These are phyloP conservation scores for Phytophthora litchii DNA, from an alignment of 352 stramenopile species.

Conservation along the genomic window DNA sequence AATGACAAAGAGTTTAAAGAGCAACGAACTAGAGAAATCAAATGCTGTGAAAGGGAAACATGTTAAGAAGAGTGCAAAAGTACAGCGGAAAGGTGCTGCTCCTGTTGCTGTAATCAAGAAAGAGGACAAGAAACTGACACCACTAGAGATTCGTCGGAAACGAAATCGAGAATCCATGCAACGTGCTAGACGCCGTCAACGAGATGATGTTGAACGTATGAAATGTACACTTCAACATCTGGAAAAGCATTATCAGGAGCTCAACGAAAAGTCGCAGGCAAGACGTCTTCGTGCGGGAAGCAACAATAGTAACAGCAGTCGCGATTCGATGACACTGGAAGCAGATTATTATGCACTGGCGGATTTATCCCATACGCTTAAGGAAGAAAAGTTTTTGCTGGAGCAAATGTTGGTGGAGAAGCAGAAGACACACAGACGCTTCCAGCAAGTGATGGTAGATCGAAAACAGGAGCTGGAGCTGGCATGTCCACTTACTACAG, in stretches of 20 bases:
- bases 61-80: conserved; percentile 9
- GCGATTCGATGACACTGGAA: conserved; percentile 31
- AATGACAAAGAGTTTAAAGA: conserved; percentile 1
- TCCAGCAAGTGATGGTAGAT: conserved; percentile 61
- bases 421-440: conserved; percentile 45
- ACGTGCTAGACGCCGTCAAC: conserved; percentile 46
- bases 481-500: conserved; percentile 37
- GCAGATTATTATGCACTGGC: conserved; percentile 59
- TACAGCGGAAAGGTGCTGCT: conserved; percentile 14
- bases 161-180: conserved; percentile 67
- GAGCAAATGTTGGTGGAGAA: conserved; percentile 60
- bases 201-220: conserved; percentile 58
- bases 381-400: conserved; percentile 66
- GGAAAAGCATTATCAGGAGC: conserved; percentile 47
- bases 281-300: conserved; percentile 24
- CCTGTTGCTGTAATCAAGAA: conserved; percentile 1
- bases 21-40: conserved; percentile 11
- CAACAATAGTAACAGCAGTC: conserved; percentile 11
- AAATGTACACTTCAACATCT: conserved; percentile 51
- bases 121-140: conserved; percentile 46
- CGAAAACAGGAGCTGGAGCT: conserved; percentile 56
- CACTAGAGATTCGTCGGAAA: conserved; percentile 57
- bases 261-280: conserved; percentile 44
- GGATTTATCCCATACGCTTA: conserved; percentile 57
- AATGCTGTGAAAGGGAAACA: conserved; percentile 6